Conservation (phyloP, 1,284 basidiomycete genomes). For the Agaricales sp. region DNA sequence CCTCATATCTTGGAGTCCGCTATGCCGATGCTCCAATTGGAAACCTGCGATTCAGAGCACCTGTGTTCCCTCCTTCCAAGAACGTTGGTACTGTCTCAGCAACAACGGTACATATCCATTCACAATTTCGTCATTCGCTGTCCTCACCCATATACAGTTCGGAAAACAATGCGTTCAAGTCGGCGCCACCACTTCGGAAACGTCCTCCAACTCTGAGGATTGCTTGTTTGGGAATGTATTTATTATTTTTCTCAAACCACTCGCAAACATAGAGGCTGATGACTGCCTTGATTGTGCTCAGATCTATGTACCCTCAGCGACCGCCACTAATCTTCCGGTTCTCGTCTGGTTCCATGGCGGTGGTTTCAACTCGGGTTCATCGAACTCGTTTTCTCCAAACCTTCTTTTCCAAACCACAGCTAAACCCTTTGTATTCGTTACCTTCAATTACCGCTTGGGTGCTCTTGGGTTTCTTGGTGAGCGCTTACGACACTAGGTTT, state of each 20-base stretch:
- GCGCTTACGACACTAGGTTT: slow-evolving; percentile 5
- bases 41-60: slow-evolving; percentile 26
- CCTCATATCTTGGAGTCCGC: slow-evolving; percentile 24
- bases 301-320: slow-evolving; percentile 22
- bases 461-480: slow-evolving; percentile 30
- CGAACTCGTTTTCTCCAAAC: slow-evolving; percentile 19
- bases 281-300: slow-evolving; percentile 8
- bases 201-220: slow-evolving; percentile 21
- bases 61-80: slow-evolving; percentile 25
- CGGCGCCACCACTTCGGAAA: slow-evolving; percentile 14
- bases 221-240: slow-evolving; percentile 31
- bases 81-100: slow-evolving; percentile 26
- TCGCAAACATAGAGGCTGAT: no score
- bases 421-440: slow-evolving; percentile 27
- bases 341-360: slow-evolving; percentile 29
- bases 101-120: slow-evolving; percentile 16
- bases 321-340: slow-evolving; percentile 19
- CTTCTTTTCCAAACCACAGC: slow-evolving; percentile 18
- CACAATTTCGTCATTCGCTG: background rate
- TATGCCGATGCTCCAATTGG: slow-evolving; percentile 29
- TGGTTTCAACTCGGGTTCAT: slow-evolving; percentile 25
- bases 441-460: slow-evolving; percentile 30
- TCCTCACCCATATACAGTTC: slow-evolving; percentile 16
- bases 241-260: background rate
- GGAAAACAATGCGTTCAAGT: slow-evolving; percentile 5